Percentiles rank a stretch among this genome's conserved stretches.
Evolutionary conservation across 164 flowering plant species (phyloP).

Genomic region (Vitis rotundifolia): DNA sequence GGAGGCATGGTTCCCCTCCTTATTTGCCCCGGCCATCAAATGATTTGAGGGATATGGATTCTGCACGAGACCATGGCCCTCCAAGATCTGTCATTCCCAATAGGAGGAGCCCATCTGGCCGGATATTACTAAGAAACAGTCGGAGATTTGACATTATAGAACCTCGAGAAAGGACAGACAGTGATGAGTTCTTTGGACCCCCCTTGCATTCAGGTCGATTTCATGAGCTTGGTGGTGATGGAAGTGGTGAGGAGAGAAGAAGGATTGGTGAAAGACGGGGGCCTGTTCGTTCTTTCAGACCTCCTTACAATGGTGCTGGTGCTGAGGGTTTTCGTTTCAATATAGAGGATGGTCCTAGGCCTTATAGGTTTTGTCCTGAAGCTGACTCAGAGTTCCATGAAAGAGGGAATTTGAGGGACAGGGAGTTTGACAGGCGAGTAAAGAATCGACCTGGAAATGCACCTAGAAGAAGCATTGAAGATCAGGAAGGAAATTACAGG

Average conservation of each 20-base stretch:
- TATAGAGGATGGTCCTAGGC: constrained; percentile 45
- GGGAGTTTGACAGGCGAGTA: constrained; percentile 55
- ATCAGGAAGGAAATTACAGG: constrained; percentile 49
- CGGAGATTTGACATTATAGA: constrained; percentile 46
- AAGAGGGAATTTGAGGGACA: constrained; percentile 44
- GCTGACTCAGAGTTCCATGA: constrained; percentile 38
- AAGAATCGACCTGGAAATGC: constrained; percentile 37
- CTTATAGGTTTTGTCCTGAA: constrained; percentile 50
- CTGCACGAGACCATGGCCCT: constrained; percentile 40
- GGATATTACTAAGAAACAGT: constrained; percentile 36
- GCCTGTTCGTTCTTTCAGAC: constrained; percentile 46
- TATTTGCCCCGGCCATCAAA: constrained; percentile 27
- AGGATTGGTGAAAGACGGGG: constrained; percentile 49
- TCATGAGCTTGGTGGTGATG: constrained; percentile 48
- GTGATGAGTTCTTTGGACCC: constrained; percentile 44
- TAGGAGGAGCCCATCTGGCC: constrained; percentile 48
- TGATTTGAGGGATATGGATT: constrained; percentile 49
- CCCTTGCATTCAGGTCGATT: constrained; percentile 39
- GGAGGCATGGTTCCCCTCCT: constrained; percentile 52
- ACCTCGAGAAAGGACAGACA: constrained; percentile 49
- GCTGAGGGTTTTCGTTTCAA: constrained; percentile 36
- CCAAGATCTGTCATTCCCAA: constrained; percentile 33
- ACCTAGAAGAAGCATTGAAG: constrained; percentile 50
- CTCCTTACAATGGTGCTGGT: constrained; percentile 35
- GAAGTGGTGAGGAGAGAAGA: constrained; percentile 45